Evolutionary conservation across 1,139 yeast genomes (phyloP).

Genomic region (Candida frijolesensis): DNA sequence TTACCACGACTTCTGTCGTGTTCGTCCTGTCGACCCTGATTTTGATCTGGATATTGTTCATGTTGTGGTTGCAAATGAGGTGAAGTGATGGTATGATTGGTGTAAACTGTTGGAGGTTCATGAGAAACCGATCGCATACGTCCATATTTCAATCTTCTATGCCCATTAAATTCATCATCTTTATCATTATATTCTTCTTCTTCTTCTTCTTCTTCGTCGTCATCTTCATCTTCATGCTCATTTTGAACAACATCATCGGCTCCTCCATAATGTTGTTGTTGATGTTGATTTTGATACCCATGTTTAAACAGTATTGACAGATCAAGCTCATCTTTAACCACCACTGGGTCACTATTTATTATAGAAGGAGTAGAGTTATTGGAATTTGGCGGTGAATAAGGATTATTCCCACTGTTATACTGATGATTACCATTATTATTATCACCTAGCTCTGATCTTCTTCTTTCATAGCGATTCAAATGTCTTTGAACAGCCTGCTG

Average conservation of each 20-base stretch:
- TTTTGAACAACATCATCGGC: background rate
- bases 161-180: slow-evolving; percentile 1
- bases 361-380: background rate
- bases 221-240: background rate
- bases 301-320: background rate
- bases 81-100: slow-evolving; percentile 7
- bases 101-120: slow-evolving; percentile 19
- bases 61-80: slow-evolving; percentile 14
- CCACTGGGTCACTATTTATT: background rate
- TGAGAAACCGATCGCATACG: slow-evolving; percentile 22
- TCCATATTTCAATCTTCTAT: slow-evolving; percentile 9
- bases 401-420: background rate
- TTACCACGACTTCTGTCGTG: background rate
- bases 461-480: slow-evolving; percentile 1
- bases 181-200: slow-evolving; percentile 1
- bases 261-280: background rate
- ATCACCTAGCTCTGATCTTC: background rate
- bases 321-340: background rate
- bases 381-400: slow-evolving; percentile 13
- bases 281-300: background rate
- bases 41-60: slow-evolving; percentile 3
- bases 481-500: slow-evolving; percentile 2
- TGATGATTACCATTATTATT: background rate
- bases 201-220: background rate
- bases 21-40: slow-evolving; percentile 10